A percentile compares a stretch with the other conserved stretches of the same genome.
These are phyloP conservation scores for Xylariaceae sp. DNA, from an alignment of 2,329 filamentous ascomycete genomes.

Conservation along the genomic window DNA sequence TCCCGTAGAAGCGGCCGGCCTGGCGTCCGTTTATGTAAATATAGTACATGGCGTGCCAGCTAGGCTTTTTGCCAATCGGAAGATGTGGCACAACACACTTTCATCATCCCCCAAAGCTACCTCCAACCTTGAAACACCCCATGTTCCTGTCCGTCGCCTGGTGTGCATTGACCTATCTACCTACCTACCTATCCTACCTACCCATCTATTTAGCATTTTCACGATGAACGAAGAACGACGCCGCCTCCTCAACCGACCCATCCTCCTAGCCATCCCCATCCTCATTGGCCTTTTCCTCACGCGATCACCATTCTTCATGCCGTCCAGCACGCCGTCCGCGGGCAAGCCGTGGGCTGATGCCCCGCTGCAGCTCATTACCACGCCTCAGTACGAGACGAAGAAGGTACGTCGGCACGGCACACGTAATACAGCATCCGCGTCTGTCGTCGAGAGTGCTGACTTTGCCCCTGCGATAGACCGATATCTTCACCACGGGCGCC, in stretches of 20 bases:
- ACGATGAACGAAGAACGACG: constrained; percentile 22
- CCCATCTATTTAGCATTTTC: background rate
- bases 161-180: background rate
- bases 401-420: constrained; percentile 36
- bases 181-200: no score
- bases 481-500: constrained; percentile 54
- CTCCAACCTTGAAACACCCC: background rate
- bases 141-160: background rate
- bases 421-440: background rate
- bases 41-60: background rate
- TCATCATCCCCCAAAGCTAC: background rate
- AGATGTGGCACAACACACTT: constrained; percentile 1
- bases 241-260: constrained; percentile 27
- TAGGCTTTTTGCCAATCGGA: constrained; percentile 7
- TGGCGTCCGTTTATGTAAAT: background rate
- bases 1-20: background rate
- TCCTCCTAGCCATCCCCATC: constrained; percentile 33
- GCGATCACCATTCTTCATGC: constrained; percentile 38
- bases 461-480: constrained; percentile 36
- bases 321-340: constrained; percentile 28
- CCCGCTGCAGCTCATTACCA: constrained; percentile 50
- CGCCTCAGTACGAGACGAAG: constrained; percentile 48
- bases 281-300: constrained; percentile 35
- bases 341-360: constrained; percentile 47
- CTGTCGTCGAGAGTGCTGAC: background rate